Percentiles rank a stretch among this genome's conserved stretches.
These are phyloP conservation scores for Aspergillus haitiensis DNA, from an alignment of 495 filamentous ascomycete genomes.

Conservation along the genomic window DNA sequence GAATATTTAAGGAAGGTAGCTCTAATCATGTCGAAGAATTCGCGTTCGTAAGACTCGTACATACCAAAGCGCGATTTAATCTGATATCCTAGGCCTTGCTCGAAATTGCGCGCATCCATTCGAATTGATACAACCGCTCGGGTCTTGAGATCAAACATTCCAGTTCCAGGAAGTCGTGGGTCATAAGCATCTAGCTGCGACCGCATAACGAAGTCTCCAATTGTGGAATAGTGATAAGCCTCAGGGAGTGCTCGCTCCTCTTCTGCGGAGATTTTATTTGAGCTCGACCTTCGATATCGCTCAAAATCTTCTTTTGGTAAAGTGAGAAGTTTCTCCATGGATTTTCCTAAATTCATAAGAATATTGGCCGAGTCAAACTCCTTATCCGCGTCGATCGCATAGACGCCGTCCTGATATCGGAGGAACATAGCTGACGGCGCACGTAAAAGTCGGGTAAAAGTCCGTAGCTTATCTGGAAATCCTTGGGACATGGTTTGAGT, in stretches of 20 bases:
- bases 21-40: slow-evolving; percentile 96
- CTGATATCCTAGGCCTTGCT: slow-evolving; percentile 83
- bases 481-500: slow-evolving; percentile 59
- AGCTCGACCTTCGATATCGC: slow-evolving; percentile 68
- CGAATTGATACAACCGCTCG: slow-evolving; percentile 87
- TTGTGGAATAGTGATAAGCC: slow-evolving; percentile 81
- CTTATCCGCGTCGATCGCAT: slow-evolving; percentile 98
- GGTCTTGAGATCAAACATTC: slow-evolving; percentile 97
- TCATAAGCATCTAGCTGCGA: slow-evolving; percentile 96
- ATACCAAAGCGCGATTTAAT: slow-evolving; percentile 70
- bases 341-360: slow-evolving; percentile 85
- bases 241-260: slow-evolving; percentile 67
- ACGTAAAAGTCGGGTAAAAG: slow-evolving; percentile 69
- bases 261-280: slow-evolving; percentile 61
- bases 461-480: slow-evolving; percentile 58
- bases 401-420: slow-evolving; percentile 77
- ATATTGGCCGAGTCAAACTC: slow-evolving; percentile 84
- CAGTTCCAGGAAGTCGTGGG: slow-evolving; percentile 78
- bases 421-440: slow-evolving; percentile 80
- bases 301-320: slow-evolving; percentile 78
- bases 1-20: slow-evolving; percentile 96
- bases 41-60: slow-evolving; percentile 90
- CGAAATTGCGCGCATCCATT: slow-evolving; percentile 71
- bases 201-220: slow-evolving; percentile 91
- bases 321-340: slow-evolving; percentile 96